A percentile compares a stretch with the other conserved stretches of the same genome.
These are phyloP conservation scores for Cyclocybe cylindracea DNA, from an alignment of 768 basidiomycete genomes.

Conservation along the genomic window DNA sequence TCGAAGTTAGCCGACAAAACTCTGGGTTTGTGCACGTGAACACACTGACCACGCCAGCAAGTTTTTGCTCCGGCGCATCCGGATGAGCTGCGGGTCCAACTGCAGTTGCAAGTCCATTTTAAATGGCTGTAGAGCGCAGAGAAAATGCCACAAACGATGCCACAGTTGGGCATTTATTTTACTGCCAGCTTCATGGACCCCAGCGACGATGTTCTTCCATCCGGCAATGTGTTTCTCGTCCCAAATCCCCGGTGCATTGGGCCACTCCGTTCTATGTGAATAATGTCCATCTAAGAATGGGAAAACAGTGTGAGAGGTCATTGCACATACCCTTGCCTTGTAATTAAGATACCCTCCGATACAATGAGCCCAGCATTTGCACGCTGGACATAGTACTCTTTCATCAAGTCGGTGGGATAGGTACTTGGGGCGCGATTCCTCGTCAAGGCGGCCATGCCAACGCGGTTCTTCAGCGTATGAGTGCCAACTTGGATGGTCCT, in stretches of 20 bases:
- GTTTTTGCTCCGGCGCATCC: constrained; percentile 38
- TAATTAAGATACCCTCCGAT: constrained; percentile 37
- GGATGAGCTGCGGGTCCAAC: constrained; percentile 38
- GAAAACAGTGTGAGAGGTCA: neutral
- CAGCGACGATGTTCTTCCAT: constrained; percentile 44
- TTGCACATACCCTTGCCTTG: constrained; percentile 36
- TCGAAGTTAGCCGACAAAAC: constrained; percentile 4
- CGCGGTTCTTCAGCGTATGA: constrained; percentile 32
- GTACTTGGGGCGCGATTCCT: constrained; percentile 35
- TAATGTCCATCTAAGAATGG: neutral
- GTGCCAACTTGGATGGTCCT: constrained; percentile 32
- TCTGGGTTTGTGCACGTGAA: neutral
- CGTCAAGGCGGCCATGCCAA: constrained; percentile 37
- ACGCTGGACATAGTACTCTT: constrained; percentile 39
- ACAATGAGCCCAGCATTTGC: constrained; percentile 37
- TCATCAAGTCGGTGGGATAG: constrained; percentile 33
- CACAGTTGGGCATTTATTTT: constrained; percentile 43
- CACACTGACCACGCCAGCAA: constrained; percentile 30
- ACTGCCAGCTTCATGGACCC: constrained; percentile 43
- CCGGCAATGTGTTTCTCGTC: constrained; percentile 37
- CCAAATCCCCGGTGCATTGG: constrained; percentile 46
- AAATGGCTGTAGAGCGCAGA: too few relatives aligned
- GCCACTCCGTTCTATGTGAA: constrained; percentile 37
- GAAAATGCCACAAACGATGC: neutral
- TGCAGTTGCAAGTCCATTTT: constrained; percentile 1